Evolutionary conservation across 345 rosid species (phyloP), one percentile per base, ranked within the genome.

Genomic region (Cardamine chenopodiifolia): DNA sequence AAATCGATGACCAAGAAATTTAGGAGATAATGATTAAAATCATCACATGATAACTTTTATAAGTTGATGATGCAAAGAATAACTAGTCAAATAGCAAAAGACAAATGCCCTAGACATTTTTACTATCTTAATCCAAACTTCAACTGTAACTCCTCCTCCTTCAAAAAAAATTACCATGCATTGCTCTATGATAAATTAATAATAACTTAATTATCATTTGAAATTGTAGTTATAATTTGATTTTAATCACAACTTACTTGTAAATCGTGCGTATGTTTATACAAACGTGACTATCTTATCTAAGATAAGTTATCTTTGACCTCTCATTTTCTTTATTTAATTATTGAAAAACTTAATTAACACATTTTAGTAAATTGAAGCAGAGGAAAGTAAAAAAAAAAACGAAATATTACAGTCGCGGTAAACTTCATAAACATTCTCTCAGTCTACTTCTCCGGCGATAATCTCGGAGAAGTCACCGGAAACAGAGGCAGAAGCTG

Each of bases 401-500:
- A 29, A 11, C 20, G n/a, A 42, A 78, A 58, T 49, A 31, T 59
- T 40, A 66, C 77, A 71, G 68, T 57, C 31, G 57, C 73, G 0
- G 68, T 77, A 71, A 72, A 58, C 11, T 1, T 34, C 59, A 50
- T 57, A 50, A 64, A 77, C 72, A 58, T 31, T 8, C 14, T 45
- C 53, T 44, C 67, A 70, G 62, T 32, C 50, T 48, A 78, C 17
- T 32, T 10, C 29, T 53, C 73, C 58, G 81, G 45, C 49, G 92
- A 86, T 45, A 83, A 76, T 67, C 86, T 84, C 11, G 98, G 97
- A 4, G 99, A 92, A 47, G 95, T 88, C 31, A 92, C 82, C 40
- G 99, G 99, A 26, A 96, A 96, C 25, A 96, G 84, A 7, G 97
- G 86, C 60, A 96, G 61, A 61, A 96, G 90, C 84, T 91, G 95